These are phyloP conservation scores for Aspergillus haitiensis DNA, from an alignment of 495 filamentous ascomycete species.

Conservation along the genomic window DNA sequence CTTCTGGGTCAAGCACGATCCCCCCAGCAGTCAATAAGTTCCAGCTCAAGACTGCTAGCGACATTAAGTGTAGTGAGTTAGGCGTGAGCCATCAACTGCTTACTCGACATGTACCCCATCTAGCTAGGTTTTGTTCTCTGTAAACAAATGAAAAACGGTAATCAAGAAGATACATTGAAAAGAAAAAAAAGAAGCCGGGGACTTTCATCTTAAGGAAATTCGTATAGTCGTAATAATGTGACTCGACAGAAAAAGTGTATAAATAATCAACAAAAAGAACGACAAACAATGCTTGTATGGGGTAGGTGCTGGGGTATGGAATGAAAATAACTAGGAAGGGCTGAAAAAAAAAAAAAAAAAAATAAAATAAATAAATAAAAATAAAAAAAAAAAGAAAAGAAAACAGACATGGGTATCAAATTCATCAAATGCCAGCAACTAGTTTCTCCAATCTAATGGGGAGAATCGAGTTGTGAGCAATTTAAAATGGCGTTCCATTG, in stretches of 20 bases:
- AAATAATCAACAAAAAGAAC: no score
- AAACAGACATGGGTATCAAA: not conserved
- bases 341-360: slow-evolving; percentile 6
- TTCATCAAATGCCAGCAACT: no score
- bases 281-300: no score
- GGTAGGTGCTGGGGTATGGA: no score
- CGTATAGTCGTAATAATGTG: no score
- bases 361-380: not conserved
- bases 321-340: no score
- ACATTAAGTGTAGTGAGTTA: slow-evolving; percentile 16
- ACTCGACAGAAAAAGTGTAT: no score
- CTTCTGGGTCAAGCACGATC: slow-evolving; percentile 5
- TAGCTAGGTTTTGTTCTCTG: slow-evolving; percentile 9
- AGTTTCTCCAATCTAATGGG: no score
- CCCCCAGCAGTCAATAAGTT: slow-evolving; percentile 9
- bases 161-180: not conserved
- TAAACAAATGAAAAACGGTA: slow-evolving; percentile 3
- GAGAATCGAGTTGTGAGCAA: no score
- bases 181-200: no score
- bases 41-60: slow-evolving; percentile 18
- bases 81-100: slow-evolving; percentile 17
- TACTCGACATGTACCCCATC: slow-evolving; percentile 12
- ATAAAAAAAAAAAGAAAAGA: no score
- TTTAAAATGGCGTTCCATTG: slow-evolving; percentile 76
- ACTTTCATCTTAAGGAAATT: no score